A percentile compares a stretch with the other conserved stretches of the same genome.
Conservation (phyloP, 1,139 yeast genomes). For the Debaryomyces udenii region DNA sequence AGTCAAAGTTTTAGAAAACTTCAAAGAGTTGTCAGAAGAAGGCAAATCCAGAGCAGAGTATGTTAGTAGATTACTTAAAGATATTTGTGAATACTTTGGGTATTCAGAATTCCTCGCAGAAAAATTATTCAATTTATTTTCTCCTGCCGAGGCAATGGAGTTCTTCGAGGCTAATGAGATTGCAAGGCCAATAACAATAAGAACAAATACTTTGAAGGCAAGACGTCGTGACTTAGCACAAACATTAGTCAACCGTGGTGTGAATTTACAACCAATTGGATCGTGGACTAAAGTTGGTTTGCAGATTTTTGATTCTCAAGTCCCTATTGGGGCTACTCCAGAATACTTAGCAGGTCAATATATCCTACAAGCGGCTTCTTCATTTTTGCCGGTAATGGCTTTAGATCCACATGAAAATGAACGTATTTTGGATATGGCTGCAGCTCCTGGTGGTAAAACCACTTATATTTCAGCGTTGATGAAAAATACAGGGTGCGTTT, state of each 20-base stretch:
- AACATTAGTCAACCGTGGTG: constrained; percentile 93
- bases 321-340: constrained; percentile 99
- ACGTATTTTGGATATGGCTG: constrained; percentile 97
- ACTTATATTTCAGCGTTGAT: constrained; percentile 94
- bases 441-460: constrained; percentile 99
- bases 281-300: constrained; percentile 98
- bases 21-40: constrained; percentile 80
- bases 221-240: constrained; percentile 97
- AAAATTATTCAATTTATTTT: constrained; percentile 83
- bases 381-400: constrained; percentile 97
- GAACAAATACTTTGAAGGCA: constrained; percentile 93
- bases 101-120: constrained; percentile 94
- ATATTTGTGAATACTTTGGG: constrained; percentile 94
- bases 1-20: constrained; percentile 93
- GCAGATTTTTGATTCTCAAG: constrained; percentile 96
- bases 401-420: constrained; percentile 95
- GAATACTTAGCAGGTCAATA: constrained; percentile 98
- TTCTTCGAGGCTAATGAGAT: constrained; percentile 98
- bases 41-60: constrained; percentile 87
- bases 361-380: constrained; percentile 97
- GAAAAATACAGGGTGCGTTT: constrained; percentile 97
- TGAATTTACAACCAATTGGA: constrained; percentile 95
- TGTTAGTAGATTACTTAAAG: constrained; percentile 71
- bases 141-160: constrained; percentile 96
- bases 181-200: constrained; percentile 92